A percentile compares a stretch with the other conserved stretches of the same genome.
phyloP scores from a whole-genome alignment of 225 moss, liverwort and hornwort genomes.

The Straminergon stramineum region DNA sequence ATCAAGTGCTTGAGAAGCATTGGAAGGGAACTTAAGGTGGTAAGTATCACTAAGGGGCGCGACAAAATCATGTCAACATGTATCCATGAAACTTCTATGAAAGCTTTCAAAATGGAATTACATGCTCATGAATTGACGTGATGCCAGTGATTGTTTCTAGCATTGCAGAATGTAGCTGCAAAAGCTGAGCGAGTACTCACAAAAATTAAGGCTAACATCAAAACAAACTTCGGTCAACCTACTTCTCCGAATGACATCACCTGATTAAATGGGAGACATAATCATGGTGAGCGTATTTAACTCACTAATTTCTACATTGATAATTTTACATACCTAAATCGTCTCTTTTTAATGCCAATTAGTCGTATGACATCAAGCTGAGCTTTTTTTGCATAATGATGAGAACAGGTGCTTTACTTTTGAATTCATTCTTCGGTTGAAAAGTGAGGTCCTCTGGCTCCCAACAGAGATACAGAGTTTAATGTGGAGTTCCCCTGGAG shows the following conservation, averaged over 20 bases:
- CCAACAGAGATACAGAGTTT: conserved; percentile 26
- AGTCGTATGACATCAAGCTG: background rate
- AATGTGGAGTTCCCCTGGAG: conserved; percentile 50
- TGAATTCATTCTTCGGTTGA: background rate
- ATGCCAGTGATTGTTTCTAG: conserved; percentile 26
- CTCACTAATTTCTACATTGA: background rate
- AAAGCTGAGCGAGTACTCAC: conserved; percentile 93
- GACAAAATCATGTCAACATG: background rate
- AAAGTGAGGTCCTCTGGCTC: background rate
- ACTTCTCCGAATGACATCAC: conserved; percentile 24
- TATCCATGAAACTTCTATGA: background rate
- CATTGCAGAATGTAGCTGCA: conserved; percentile 89
- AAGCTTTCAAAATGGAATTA: background rate
- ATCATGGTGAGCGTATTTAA: conserved; percentile 20
- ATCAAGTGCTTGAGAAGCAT: too few species aligned
- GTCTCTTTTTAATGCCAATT: background rate
- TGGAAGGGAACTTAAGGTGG: too few species aligned
- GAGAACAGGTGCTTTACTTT: background rate
- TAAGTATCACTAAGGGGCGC: too few species aligned
- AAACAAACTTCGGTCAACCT: conserved; percentile 68
- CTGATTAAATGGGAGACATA: conserved; percentile 28
- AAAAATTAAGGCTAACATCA: conserved; percentile 88
- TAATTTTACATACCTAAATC: background rate
- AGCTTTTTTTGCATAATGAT: background rate
- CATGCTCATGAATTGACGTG: conserved; percentile 1